Percentiles rank a stretch among this genome's conserved stretches.
Conservation (phyloP, 129 eudicot species). For the Daucus carota region DNA sequence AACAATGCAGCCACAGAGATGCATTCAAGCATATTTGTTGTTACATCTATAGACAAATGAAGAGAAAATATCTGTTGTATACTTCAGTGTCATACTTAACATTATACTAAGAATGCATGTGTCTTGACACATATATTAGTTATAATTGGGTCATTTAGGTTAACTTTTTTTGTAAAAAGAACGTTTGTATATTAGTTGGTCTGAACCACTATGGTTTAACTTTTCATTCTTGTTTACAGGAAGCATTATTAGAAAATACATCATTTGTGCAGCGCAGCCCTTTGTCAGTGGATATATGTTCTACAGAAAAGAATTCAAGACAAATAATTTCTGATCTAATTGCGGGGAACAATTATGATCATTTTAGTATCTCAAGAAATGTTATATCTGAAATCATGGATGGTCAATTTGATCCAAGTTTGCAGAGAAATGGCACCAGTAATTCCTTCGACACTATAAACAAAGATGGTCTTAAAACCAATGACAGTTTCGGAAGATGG, state of each 20-base stretch:
- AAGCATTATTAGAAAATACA: conserved; percentile 1
- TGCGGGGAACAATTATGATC: conserved; percentile 16
- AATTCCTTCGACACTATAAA: conserved; percentile 23
- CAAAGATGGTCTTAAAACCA: conserved; percentile 37
- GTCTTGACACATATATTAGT: not conserved
- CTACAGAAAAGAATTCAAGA: conserved; percentile 24
- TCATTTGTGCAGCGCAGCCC: conserved; percentile 29
- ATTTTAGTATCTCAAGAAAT: conserved; percentile 12
- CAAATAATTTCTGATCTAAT: conserved; percentile 19
- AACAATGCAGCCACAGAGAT: not conserved
- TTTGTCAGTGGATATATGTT: conserved; percentile 13
- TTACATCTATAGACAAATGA: not conserved
- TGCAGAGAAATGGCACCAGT: conserved; percentile 16
- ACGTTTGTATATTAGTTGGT: not conserved
- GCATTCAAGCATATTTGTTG: not conserved
- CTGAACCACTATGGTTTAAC: not conserved
- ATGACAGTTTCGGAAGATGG: conserved; percentile 81
- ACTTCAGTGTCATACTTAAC: not conserved
- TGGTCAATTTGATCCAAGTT: conserved; percentile 16
- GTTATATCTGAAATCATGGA: conserved; percentile 21
- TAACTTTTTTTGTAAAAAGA: not conserved
- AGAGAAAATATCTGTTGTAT: not conserved
- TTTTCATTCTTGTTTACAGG: conserved; percentile 3
- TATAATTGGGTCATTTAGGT: not conserved
- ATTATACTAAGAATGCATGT: not conserved